Base-by-base conservation (phyloP, 2,329 filamentous ascomycete genomes). In the Ophiostoma novo-ulmi region DNA sequence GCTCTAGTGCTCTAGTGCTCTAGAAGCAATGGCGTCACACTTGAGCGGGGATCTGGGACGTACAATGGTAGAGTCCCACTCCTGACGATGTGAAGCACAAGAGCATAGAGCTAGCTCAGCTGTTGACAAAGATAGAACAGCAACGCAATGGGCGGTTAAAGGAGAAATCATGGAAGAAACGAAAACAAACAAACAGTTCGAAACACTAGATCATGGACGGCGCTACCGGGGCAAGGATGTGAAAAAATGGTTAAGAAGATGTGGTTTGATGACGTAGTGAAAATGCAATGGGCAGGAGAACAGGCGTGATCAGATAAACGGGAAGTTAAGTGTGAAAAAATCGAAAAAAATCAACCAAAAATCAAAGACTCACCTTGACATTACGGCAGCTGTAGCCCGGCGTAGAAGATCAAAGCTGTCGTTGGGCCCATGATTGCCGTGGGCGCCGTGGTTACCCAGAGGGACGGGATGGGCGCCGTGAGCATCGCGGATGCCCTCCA, bases 341-440 rank as follows among this genome's bases (percentile, higher is more conserved):
- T 31, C 31, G 22, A 11, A 71, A 31, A n/a, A 11, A 38, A 22
- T 3, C 26, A 36, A 20, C n/a, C 41, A 14, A 26, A 38, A 26
- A 22, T 5, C 3, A 10, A 6, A 55, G 17, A 17, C 85, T 78
- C 83, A 87, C 85, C 81, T 88, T 80, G 85, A 87, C 81, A 84
- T 84, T 83, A 88, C 85, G 75, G 84, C 84, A 76, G 88, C 85
- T n/a, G 86, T 88, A 73, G 86, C 86, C 77, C 85, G 82, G 76
- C 84, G 82, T 74, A 88, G 78, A 74, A 88, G 80, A 78, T 88
- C 86, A 75, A 84, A 86, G 74, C 68, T 71, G 65, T 71, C 63
- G 68, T 71, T 65, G 63, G 58, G 68, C 31, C 38, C 70, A 20
- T 70, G 64, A 10, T 65, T 39, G 35, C 5, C 35, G 20, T 36